phyloP scores from a whole-genome alignment of 2,329 filamentous ascomycete genomes.

The Hymenoscyphus albidus region DNA sequence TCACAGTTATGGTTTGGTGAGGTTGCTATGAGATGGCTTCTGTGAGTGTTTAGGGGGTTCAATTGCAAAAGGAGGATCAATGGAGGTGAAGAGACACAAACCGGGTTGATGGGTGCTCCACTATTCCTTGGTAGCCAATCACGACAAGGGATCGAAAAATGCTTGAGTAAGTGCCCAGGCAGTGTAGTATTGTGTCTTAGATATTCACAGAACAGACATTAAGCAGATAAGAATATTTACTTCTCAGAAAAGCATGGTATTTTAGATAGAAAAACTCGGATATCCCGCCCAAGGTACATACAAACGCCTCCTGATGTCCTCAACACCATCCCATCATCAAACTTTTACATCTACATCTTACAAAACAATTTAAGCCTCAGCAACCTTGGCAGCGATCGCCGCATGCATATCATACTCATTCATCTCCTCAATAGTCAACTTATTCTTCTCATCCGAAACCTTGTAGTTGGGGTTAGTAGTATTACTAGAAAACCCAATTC shows the following conservation, averaged over 20 bases:
- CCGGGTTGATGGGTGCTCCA: no score
- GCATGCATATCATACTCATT: constrained; percentile 60
- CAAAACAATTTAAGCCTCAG: background rate
- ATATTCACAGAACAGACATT: background rate
- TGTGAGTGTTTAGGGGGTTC: no score
- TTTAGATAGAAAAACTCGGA: background rate
- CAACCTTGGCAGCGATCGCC: constrained; percentile 42
- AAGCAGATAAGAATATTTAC: background rate
- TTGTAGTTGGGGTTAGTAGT: constrained; percentile 54
- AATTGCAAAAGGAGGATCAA: no score
- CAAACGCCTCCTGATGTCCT: background rate
- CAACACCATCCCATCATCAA: background rate
- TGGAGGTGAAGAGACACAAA: no score
- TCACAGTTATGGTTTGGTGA: no score
- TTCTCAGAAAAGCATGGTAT: background rate
- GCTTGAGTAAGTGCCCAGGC: no score
- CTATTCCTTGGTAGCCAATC: no score
- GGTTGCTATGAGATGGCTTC: no score
- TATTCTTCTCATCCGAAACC: constrained; percentile 57
- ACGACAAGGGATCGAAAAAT: no score
- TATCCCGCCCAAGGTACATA: background rate
- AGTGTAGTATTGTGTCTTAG: no score
- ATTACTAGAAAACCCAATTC: constrained; percentile 62
- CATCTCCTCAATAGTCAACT: constrained; percentile 67
- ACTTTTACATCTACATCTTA: background rate